phyloP scores from a whole-genome alignment of 2,329 filamentous ascomycete genomes.

The Pyricularia grisea region DNA sequence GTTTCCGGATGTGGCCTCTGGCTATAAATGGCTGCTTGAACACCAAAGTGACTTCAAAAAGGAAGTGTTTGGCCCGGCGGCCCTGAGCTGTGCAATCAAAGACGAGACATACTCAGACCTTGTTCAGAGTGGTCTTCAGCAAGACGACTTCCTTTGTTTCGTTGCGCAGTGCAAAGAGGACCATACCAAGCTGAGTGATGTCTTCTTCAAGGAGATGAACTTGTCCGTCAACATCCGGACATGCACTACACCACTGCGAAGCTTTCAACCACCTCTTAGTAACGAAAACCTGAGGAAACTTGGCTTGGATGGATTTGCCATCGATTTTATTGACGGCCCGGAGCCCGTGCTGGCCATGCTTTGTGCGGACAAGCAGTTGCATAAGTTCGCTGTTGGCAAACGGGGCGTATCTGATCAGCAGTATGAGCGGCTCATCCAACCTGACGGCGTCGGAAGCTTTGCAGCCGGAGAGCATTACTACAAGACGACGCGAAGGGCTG shows the following conservation, averaged over 20 bases:
- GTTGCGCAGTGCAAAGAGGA: slow-evolving; percentile 70
- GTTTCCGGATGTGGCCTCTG: slow-evolving; percentile 55
- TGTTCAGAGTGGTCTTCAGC: slow-evolving; percentile 40
- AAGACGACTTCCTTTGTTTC: slow-evolving; percentile 53
- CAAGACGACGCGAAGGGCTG: slow-evolving; percentile 58
- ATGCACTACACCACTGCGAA: slow-evolving; percentile 40
- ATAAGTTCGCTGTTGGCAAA: slow-evolving; percentile 57
- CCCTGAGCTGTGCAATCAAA: slow-evolving; percentile 71
- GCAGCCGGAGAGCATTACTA: slow-evolving; percentile 58
- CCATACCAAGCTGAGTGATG: slow-evolving; percentile 59
- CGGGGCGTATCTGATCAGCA: slow-evolving; percentile 56
- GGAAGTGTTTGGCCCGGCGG: slow-evolving; percentile 70
- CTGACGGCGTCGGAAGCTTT: slow-evolving; percentile 54
- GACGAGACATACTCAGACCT: slow-evolving; percentile 55
- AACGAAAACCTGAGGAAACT: slow-evolving; percentile 41
- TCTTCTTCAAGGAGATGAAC: slow-evolving; percentile 53
- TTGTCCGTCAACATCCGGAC: slow-evolving; percentile 67
- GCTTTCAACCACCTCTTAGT: slow-evolving; percentile 46
- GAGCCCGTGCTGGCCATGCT: slow-evolving; percentile 80
- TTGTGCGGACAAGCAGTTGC: slow-evolving; percentile 61
- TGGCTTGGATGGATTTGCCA: slow-evolving; percentile 72
- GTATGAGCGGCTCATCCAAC: slow-evolving; percentile 53
- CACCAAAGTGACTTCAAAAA: slow-evolving; percentile 63
- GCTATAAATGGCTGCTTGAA: slow-evolving; percentile 74
- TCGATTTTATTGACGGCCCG: slow-evolving; percentile 73